Conservation (phyloP, 2,329 filamentous ascomycete genomes). For the Pseudogymnoascus sp. region DNA sequence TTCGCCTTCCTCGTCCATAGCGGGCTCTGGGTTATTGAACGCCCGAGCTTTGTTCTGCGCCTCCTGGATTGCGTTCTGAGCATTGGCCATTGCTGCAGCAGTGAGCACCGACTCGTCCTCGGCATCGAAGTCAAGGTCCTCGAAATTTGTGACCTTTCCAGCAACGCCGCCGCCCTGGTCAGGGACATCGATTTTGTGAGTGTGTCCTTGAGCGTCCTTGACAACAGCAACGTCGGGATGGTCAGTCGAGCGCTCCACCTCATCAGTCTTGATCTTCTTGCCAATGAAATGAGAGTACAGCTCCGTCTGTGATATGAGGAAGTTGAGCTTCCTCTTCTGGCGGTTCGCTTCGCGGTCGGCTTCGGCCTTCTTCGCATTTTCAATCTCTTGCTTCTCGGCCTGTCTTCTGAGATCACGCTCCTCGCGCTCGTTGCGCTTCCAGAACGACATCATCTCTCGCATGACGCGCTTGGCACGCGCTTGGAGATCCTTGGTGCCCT, state of each 20-base stretch:
- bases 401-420: constrained; percentile 91
- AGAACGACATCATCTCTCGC: constrained; percentile 99
- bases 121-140: constrained; percentile 90
- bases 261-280: constrained; percentile 97
- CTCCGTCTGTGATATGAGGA: constrained; percentile 97
- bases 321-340: constrained; percentile 98
- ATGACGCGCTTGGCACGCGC: constrained; percentile 95
- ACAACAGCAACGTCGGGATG: constrained; percentile 62
- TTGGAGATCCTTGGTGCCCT: constrained; percentile 96
- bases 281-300: constrained; percentile 99
- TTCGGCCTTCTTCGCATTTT: constrained; percentile 93
- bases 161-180: constrained; percentile 47
- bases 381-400: constrained; percentile 90
- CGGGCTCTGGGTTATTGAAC: constrained; percentile 73
- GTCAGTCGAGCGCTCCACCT: constrained; percentile 84
- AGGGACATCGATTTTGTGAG: constrained; percentile 39
- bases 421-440: constrained; percentile 97
- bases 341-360: constrained; percentile 94
- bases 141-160: constrained; percentile 82
- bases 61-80: constrained; percentile 89
- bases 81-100: constrained; percentile 86
- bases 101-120: constrained; percentile 80
- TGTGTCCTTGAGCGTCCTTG: constrained; percentile 37
- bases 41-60: constrained; percentile 87
- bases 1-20: constrained; percentile 84